Evolutionary conservation across 257 asterid species (phyloP).

Genomic region (Striga asiatica): DNA sequence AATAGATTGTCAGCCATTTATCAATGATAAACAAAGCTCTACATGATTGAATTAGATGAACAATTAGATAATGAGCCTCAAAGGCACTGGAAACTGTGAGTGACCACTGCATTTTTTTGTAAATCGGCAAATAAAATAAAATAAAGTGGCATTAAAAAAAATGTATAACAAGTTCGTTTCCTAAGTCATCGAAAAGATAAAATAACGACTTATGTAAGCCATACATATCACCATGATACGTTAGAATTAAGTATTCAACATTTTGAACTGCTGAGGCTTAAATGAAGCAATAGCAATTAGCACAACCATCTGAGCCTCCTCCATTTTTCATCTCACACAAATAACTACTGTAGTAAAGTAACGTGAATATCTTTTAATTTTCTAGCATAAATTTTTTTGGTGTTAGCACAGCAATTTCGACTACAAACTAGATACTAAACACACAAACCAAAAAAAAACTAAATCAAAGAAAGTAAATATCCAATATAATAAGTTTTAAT

Average conservation of each 20-base stretch:
- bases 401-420: not conserved
- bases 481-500: not conserved
- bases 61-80: not conserved
- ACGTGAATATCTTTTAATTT: too few relatives aligned
- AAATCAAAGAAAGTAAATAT: not conserved
- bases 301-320: constrained; percentile 1
- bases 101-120: not conserved
- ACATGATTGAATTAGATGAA: not conserved
- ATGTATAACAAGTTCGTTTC: not conserved
- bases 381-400: not conserved
- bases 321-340: not conserved
- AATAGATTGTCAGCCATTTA: not conserved
- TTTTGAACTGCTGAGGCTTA: not conserved
- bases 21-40: not conserved
- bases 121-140: constrained; percentile 5
- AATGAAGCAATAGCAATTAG: not conserved
- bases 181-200: not conserved
- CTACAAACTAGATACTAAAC: not conserved
- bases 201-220: not conserved
- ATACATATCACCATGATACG: not conserved
- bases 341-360: not conserved
- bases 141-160: not conserved
- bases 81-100: not conserved
- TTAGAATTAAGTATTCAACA: not conserved
- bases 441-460: not conserved